Base-by-base conservation (phyloP, 345 rosid genomes). In the Euphorbia lathyris region DNA sequence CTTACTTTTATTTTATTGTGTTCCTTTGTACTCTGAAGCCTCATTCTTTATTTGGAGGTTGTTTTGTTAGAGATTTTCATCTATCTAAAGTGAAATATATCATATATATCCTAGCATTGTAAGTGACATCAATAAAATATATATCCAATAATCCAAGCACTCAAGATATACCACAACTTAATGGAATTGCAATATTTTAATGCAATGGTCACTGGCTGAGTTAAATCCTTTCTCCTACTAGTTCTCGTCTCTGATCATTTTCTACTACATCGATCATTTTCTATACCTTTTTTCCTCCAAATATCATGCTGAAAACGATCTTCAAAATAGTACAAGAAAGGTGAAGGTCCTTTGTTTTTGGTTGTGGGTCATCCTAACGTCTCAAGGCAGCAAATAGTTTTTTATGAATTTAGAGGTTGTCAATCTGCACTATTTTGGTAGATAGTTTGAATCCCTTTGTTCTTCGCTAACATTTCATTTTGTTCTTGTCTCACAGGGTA, bases 401-500 rank as follows among this genome's bases (percentile, higher is more conserved):
- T 3, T 30, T 10, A 1, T 20, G 5, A 22, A 34, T 60, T 25
- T 12, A 17, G 8, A n/a, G 20, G 4, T 40, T 26, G 30, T 47
- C 23, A 45, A 25, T 64, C 23, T 17, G 11, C 58, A 34, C 11
- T 17, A 22, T 38, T 22, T 68, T n/a, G 12, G 38, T 67, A 55
- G 53, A 42, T 43, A 63, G 30, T 63, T 17, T 5, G 13, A 36
- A 27, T 3, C 51, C 40, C 40, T 48, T 2, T 9, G 19, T 47
- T 22, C 57, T 47, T 29, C 62, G 63, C 45, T 38, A 40, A 32
- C 70, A 17, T 52, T 20, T 51, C 17, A 4, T 47, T 13, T 57
- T 47, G 26, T 52, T 43, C 38, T 45, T 78, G 66, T 29, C 63
- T 79, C 70, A 48, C 84, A 92, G 99, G 99, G 99, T 57, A 96